Conservation (phyloP, 192 early-diverging fungal species). For the Ambispora gerdemannii region DNA sequence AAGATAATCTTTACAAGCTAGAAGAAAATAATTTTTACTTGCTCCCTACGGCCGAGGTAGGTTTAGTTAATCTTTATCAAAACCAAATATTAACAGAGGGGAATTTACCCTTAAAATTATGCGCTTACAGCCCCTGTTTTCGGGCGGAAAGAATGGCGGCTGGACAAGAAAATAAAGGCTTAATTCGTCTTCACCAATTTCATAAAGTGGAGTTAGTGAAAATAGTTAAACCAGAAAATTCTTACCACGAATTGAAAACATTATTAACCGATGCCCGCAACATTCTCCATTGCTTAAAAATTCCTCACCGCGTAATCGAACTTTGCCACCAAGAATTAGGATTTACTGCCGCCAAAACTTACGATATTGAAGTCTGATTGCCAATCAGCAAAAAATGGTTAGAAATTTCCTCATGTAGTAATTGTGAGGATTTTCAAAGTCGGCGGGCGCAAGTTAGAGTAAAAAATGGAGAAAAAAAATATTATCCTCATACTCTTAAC, state of each 20-base stretch:
- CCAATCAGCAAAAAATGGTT: conserved; percentile 13
- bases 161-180: conserved; percentile 20
- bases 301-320: conserved; percentile 21
- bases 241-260: conserved; percentile 4
- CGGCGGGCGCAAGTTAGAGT: conserved; percentile 10
- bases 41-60: conserved; percentile 4
- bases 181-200: conserved; percentile 19
- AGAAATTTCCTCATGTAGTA: conserved; percentile 21
- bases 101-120: conserved; percentile 13
- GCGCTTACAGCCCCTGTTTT: conserved; percentile 20
- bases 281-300: background rate
- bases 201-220: conserved; percentile 15
- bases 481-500: conserved; percentile 24
- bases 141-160: conserved; percentile 1
- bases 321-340: conserved; percentile 22
- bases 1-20: conserved; percentile 18
- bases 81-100: conserved; percentile 12
- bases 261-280: background rate
- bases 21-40: conserved; percentile 9
- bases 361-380: conserved; percentile 24
- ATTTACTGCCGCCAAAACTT: conserved; percentile 16
- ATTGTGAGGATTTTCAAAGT: conserved; percentile 27
- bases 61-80: conserved; percentile 17
- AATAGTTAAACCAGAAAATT: conserved; percentile 11
- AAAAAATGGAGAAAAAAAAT: background rate